These are phyloP conservation scores for Henckelia pumila DNA, from an alignment of 257 asterid genomes.

Conservation along the genomic window DNA sequence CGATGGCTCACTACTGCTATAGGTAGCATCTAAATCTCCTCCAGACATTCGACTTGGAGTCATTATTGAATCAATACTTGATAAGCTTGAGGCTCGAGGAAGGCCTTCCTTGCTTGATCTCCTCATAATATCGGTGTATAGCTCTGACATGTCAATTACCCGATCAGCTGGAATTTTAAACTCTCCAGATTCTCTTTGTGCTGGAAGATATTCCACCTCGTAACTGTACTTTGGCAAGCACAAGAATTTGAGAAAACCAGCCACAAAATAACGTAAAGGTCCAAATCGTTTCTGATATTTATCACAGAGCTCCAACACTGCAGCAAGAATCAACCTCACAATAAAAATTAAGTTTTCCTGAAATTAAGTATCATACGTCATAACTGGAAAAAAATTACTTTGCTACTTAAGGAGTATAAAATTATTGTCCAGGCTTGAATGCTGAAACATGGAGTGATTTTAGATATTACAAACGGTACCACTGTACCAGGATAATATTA, in stretches of 20 bases:
- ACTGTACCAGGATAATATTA: neutral
- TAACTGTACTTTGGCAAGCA: constrained; percentile 92
- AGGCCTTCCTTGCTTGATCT: constrained; percentile 95
- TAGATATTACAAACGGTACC: neutral
- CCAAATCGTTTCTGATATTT: constrained; percentile 91
- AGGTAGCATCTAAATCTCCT: constrained; percentile 70
- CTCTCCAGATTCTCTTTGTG: constrained; percentile 48
- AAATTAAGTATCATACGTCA: neutral
- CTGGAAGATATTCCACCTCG: constrained; percentile 91
- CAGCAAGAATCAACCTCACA: constrained; percentile 25
- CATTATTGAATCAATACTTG: constrained; percentile 94
- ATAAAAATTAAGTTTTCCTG: neutral
- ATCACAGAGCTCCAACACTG: constrained; percentile 95
- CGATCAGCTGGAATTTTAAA: constrained; percentile 47
- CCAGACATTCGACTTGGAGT: constrained; percentile 78
- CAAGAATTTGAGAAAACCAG: constrained; percentile 86
- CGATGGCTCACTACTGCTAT: constrained; percentile 87
- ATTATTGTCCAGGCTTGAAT: neutral
- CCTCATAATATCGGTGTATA: constrained; percentile 88
- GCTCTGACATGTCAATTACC: constrained; percentile 75
- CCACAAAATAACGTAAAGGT: constrained; percentile 91
- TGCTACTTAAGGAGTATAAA: neutral
- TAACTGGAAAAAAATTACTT: neutral
- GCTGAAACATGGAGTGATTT: neutral
- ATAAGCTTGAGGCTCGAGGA: constrained; percentile 91